Base-by-base conservation (phyloP, 805 yeast species). In the Kodamaea kakaduensis region DNA sequence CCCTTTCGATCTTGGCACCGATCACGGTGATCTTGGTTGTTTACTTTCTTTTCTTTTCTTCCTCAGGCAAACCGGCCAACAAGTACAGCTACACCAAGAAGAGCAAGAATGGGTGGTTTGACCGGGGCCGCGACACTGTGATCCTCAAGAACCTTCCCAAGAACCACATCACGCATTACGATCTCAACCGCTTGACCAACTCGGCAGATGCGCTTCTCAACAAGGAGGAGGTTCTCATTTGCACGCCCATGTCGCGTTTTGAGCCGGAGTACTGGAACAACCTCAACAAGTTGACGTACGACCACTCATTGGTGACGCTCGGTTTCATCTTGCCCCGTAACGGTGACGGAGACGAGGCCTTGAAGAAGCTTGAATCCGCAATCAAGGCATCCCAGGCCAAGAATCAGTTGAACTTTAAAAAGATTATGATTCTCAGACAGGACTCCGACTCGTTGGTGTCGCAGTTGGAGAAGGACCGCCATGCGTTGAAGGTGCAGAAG, bases 241-340 rank as follows among this genome's bases (percentile, higher is more conserved):
- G 93, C 54, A 80, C 97, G 2, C 98, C 98, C 23, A 79, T 93
- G 77, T 82, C 95, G 28, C 75, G 79, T 45, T 93, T 93, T 56
- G 79, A 84, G 56, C 77, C 79, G 20, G 82, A 77, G 45, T 93
- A 88, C 65, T 93, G 97, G 97, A 75, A 75, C 24, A 93, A 93
- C 58, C 61, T 93, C 41, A 59, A 83, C 41, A 70, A 70, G 46
- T 64, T 93, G 48, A 66, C 78, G 14, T 93, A 93, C 58, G 97
- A 96, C 36, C 84, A 90, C 58, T 80, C 78, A 33, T 72, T 84
- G 43, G 72, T 90, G 33, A 94, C 89, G 49, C 69, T 93, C 34
- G 98, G 97, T 0, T 89, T 93, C 56, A 90, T 93, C 34, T 72
- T 89, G 25, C 97, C 99, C 38, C 71, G 95, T 49, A 77, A 78